Percentiles rank a stretch among this genome's conserved stretches.
Conservation (phyloP, 2,329 filamentous ascomycete genomes). For the Talaromyces sp. region DNA sequence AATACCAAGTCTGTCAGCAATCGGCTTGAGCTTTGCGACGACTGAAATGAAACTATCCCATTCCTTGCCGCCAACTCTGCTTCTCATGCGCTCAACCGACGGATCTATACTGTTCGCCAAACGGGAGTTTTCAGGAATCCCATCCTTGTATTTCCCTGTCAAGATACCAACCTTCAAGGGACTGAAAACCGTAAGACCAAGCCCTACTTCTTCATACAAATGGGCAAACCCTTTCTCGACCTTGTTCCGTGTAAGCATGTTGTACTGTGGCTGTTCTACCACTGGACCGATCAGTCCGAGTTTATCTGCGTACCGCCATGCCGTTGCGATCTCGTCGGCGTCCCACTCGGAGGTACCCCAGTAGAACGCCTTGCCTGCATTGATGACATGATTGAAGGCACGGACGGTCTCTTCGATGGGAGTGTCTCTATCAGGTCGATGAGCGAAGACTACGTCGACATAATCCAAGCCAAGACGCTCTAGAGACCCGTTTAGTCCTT, state of each 20-base stretch:
- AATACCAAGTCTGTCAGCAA: neutral
- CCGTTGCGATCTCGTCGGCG: constrained; percentile 65
- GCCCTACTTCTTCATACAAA: constrained; percentile 57
- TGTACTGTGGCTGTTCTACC: constrained; percentile 64
- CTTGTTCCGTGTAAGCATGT: constrained; percentile 61
- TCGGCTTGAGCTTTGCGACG: neutral
- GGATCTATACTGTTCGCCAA: neutral
- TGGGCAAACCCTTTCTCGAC: constrained; percentile 63
- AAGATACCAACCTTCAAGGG: constrained; percentile 63
- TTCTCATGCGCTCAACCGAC: neutral
- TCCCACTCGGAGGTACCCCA: constrained; percentile 71
- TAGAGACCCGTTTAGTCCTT: constrained; percentile 62
- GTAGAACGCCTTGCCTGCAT: constrained; percentile 67
- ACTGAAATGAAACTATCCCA: neutral
- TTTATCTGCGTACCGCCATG: constrained; percentile 60
- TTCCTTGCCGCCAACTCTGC: neutral
- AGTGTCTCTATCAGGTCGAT: constrained; percentile 65
- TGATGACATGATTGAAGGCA: constrained; percentile 70
- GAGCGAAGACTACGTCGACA: constrained; percentile 70
- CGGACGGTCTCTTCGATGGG: constrained; percentile 72
- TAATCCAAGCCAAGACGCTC: constrained; percentile 64
- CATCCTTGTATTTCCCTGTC: constrained; percentile 63
- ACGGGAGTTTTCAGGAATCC: neutral
- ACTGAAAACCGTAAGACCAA: constrained; percentile 64
- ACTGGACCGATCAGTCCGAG: constrained; percentile 57